Base-by-base conservation (phyloP, 2,329 filamentous ascomycete genomes). In the Malbranchea cinnamomea region DNA sequence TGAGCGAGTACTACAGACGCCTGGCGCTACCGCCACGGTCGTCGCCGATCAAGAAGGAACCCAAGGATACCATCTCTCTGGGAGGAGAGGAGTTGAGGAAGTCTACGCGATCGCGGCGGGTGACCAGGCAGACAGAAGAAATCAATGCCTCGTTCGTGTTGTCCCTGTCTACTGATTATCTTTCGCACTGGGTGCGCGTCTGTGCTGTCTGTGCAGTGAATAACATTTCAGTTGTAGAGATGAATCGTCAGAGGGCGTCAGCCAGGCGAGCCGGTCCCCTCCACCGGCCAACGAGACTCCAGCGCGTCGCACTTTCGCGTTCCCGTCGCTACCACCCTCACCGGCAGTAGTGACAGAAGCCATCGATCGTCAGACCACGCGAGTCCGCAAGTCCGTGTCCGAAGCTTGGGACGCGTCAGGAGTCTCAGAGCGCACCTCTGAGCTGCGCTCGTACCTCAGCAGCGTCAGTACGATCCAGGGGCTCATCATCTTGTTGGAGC, bases 261-360 rank as follows among this genome's bases (percentile, higher is more conserved):
- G 40, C 15, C 6, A 26, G 14, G 37, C 33, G n/a, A 36, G 31
- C 28, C 40, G 39, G 57, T 67, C 41, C 65, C 65, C 31, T 62
- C 67, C 10, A 59, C 54, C 14, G 18, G 24, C 31, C 1, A 22
- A 33, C n/a, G 36, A 42, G 44, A 44, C 41, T 6, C 37, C 56
- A 16, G 48, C 50, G 5, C 53, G 56, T n/a, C 57, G 54, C n/a
- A 52, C 54, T 22, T 50, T 63, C 6, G 48, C 59, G 4, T 54
- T 60, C 34, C 74, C 71, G 30, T 70, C 75, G n/a, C 63, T 91
- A 30, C 82, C 82, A 13, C 74, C 82, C 6, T 84, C 82, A 2
- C 84, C 84, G 4, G 75, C 79, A 23, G 73, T 78, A 37, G 74
- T 92, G 20, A 79, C 77, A 22, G 65, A 77, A 41, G 74, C 71